Conservation (phyloP, 2,329 filamentous ascomycete genomes). For the Pezicula carpinea region DNA sequence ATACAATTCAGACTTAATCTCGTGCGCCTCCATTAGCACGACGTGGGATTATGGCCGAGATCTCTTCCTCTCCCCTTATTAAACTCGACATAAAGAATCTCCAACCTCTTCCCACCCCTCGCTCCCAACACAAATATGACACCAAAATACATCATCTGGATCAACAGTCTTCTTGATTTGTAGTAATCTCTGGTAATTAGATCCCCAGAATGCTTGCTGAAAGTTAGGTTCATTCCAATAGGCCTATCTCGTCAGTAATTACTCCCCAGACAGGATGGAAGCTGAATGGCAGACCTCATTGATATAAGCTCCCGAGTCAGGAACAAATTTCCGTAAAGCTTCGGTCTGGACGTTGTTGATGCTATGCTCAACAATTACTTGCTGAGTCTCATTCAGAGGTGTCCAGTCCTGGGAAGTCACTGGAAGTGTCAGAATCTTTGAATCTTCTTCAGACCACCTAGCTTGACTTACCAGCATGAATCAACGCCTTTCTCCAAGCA, state of each 20-base stretch:
- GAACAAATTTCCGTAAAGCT: constrained; percentile 7
- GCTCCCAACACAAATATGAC: constrained; percentile 41
- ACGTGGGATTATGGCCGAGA: too few relatives aligned
- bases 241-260: constrained; percentile 61
- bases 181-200: constrained; percentile 39
- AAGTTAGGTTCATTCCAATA: constrained; percentile 47
- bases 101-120: constrained; percentile 30
- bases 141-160: constrained; percentile 43
- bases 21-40: too few relatives aligned
- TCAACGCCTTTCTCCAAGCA: constrained; percentile 42
- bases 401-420: constrained; percentile 7
- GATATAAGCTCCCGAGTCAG: constrained; percentile 9
- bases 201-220: constrained; percentile 14
- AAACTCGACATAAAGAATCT: neutral
- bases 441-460: too few relatives aligned
- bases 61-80: too few relatives aligned
- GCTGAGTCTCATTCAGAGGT: constrained; percentile 2
- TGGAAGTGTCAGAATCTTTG: too few relatives aligned
- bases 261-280: constrained; percentile 66
- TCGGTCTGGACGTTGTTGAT: constrained; percentile 4
- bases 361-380: neutral
- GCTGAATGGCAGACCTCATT: constrained; percentile 33
- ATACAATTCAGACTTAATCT: too few relatives aligned
- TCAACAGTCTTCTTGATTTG: constrained; percentile 40
- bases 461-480: constrained; percentile 34